Evolutionary conservation across 257 asterid species (phyloP).

Genomic region (Cordia subcordata): DNA sequence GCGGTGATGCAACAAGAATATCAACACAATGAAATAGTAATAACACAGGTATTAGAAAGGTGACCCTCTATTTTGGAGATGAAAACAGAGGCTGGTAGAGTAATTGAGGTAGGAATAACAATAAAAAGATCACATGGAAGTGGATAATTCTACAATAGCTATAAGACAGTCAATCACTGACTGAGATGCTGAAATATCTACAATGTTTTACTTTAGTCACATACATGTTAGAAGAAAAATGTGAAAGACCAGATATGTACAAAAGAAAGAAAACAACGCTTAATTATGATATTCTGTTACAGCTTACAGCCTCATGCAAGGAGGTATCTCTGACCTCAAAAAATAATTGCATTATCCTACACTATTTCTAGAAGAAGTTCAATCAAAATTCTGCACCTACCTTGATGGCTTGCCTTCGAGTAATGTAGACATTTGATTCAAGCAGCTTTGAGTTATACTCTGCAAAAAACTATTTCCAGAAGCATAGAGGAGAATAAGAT

Average conservation of each 20-base stretch:
- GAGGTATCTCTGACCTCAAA: not conserved
- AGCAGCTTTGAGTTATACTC: constrained; percentile 90
- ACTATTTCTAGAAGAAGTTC: not conserved
- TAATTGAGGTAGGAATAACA: not conserved
- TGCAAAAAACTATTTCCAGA: constrained; percentile 52
- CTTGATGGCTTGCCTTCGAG: constrained; percentile 85
- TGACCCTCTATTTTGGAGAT: too few species aligned
- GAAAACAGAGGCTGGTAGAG: not conserved
- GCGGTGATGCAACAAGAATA: too few species aligned
- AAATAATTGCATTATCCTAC: not conserved
- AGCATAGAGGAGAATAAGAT: not conserved
- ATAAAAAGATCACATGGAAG: not conserved
- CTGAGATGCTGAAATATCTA: not conserved
- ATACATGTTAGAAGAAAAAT: too few species aligned
- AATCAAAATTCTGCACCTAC: constrained; percentile 20
- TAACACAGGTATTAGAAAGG: too few species aligned
- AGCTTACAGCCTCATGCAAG: not conserved
- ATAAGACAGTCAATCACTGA: not conserved
- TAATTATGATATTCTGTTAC: not conserved
- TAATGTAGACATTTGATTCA: constrained; percentile 78
- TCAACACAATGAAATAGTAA: too few species aligned
- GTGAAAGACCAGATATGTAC: not conserved
- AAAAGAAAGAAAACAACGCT: not conserved
- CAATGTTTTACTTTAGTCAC: not conserved
- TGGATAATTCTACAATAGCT: not conserved